Percentiles rank a stretch among this genome's conserved stretches.
phyloP scores from a whole-genome alignment of 352 stramenopile genomes.

The Phytopythium chamaehyphon region DNA sequence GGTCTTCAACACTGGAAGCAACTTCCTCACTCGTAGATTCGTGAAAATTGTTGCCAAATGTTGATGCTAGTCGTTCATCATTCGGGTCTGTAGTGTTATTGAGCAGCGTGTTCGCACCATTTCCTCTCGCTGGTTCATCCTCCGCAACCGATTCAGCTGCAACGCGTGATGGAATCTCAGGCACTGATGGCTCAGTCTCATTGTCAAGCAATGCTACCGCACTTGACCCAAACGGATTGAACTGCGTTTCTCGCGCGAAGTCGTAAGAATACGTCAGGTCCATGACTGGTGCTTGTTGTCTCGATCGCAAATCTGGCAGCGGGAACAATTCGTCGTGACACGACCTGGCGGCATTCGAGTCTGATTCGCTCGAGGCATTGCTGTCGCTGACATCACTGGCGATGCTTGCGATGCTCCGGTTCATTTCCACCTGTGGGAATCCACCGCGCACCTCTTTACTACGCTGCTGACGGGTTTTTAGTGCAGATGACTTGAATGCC shows the following conservation, averaged over 20 bases:
- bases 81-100: too few relatives aligned
- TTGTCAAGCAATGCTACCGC: too few relatives aligned
- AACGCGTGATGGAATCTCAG: neutral
- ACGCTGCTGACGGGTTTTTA: slow-evolving; percentile 17
- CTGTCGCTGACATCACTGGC: slow-evolving; percentile 18
- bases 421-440: neutral
- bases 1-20: too few relatives aligned
- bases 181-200: too few relatives aligned
- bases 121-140: too few relatives aligned
- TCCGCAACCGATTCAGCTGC: neutral
- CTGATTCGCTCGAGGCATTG: slow-evolving; percentile 18
- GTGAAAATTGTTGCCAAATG: too few relatives aligned
- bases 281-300: slow-evolving; percentile 26
- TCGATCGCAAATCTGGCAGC: slow-evolving; percentile 5
- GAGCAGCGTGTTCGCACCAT: too few relatives aligned
- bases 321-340: slow-evolving; percentile 25
- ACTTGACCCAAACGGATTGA: slow-evolving; percentile 33
- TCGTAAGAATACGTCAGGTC: slow-evolving; percentile 68
- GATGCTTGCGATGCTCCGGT: slow-evolving; percentile 16
- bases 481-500: slow-evolving; percentile 53
- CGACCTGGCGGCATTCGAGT: slow-evolving; percentile 4
- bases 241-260: slow-evolving; percentile 44
- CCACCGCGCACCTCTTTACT: neutral
- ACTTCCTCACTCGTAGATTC: too few relatives aligned
- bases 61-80: too few relatives aligned